These are phyloP conservation scores for Ophiocordyceps camponoti-rufipedis DNA, from an alignment of 2,329 filamentous ascomycete species.

Conservation along the genomic window DNA sequence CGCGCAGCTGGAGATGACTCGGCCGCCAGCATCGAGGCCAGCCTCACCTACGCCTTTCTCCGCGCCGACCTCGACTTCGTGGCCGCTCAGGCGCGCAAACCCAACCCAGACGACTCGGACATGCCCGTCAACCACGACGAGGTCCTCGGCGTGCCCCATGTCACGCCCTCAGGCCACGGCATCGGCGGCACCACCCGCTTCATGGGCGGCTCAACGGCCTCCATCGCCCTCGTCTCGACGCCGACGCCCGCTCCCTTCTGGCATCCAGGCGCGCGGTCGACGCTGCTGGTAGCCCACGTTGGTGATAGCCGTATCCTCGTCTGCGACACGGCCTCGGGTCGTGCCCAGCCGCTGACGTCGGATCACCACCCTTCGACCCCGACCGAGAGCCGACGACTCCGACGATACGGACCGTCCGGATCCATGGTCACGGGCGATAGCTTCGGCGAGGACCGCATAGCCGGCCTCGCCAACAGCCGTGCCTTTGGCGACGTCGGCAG, in stretches of 20 bases:
- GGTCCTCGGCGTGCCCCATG: constrained; percentile 47
- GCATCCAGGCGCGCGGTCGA: constrained; percentile 75
- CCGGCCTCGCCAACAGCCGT: constrained; percentile 81
- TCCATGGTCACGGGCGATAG: constrained; percentile 75
- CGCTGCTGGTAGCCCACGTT: constrained; percentile 73
- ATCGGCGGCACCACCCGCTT: constrained; percentile 68
- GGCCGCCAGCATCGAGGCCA: constrained; percentile 49
- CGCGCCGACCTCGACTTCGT: constrained; percentile 92
- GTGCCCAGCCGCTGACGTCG: constrained; percentile 63
- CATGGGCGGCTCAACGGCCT: constrained; percentile 85
- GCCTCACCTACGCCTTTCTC: constrained; percentile 83
- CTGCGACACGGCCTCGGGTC: constrained; percentile 69
- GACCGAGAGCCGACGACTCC: constrained; percentile 62
- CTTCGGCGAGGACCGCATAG: constrained; percentile 92
- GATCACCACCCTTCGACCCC: constrained; percentile 89
- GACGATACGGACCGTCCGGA: constrained; percentile 58
- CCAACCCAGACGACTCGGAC: constrained; percentile 58
- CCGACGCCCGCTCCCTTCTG: constrained; percentile 86
- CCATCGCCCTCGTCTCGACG: constrained; percentile 77
- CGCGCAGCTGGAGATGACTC: constrained; percentile 14
- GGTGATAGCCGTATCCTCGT: constrained; percentile 85
- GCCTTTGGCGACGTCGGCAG: constrained; percentile 83
- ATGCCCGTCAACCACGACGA: constrained; percentile 71
- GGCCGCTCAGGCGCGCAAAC: constrained; percentile 67
- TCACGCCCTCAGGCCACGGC: constrained; percentile 33